Evolutionary conservation across 306 rosid species (phyloP), one percentile per base, ranked within the genome.

Genomic region (Trifolium pratense): DNA sequence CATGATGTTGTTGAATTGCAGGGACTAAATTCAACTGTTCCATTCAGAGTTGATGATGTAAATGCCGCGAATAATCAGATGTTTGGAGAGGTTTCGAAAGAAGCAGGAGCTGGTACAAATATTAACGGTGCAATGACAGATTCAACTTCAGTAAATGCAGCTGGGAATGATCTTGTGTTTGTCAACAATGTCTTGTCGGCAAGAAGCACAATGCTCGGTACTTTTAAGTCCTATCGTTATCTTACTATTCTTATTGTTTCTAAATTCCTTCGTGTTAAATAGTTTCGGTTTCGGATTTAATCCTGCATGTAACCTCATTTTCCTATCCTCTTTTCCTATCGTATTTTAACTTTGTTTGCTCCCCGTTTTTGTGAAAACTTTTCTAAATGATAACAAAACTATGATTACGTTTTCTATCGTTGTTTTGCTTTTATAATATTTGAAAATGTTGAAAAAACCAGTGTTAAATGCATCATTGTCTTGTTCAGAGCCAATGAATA

Each of bases 11-110:
- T 59, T 59, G 65, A 5, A 66, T 61, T 79, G 79, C 77, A 85
- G 89, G 88, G 82, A 69, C 69, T 78, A 40, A 73, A 72, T 80
- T 78, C 80, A 75, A 76, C 82, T 32, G 80, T 70, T 86, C 75
- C 84, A 61, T 71, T 68, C 9, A 73, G 63, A 46, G 81, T 70
- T 62, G 84, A 79, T 71, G 84, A 43, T 40, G 79, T 68, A 62
- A 90, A 72, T 78, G 56, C 20, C 75, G 70, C 80, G 29, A 83
- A 78, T 72, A 81, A 57, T 70, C 82, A 80, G 77, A 74, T 66
- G 37, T 49, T 43, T 73, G 80, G 70, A 42, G 84, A 73, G 60
- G 81, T 81, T 79, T 55, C 68, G 40, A 71, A 67, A 26, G 88
- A 83, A 78, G 73, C 74, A 26, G 82, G n/a, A n/a, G n/a, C n/a